These are phyloP conservation scores for Xerocomellus intermedius DNA, from an alignment of 768 basidiomycete genomes.

Conservation along the genomic window DNA sequence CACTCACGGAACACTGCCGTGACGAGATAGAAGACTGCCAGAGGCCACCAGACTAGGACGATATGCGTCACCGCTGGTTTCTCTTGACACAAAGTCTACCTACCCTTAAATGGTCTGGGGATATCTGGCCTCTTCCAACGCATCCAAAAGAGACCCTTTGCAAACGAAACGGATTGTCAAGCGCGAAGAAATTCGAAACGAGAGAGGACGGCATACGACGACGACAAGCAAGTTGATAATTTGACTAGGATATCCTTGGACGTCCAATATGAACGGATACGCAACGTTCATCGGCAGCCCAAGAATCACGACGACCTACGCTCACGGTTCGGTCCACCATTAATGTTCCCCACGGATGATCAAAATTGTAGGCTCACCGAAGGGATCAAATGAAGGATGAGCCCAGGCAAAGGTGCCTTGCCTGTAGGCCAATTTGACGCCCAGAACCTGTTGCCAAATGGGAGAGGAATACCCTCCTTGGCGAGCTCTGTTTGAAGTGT, in stretches of 20 bases:
- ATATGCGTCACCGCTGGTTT: conserved; percentile 3
- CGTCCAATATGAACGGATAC: conserved; percentile 60
- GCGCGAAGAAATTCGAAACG: conserved; percentile 37
- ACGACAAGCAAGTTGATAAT: conserved; percentile 57
- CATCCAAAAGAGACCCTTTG: conserved; percentile 56
- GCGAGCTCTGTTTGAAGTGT: conserved; percentile 44
- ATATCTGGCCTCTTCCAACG: conserved; percentile 49
- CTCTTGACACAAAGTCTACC: background rate
- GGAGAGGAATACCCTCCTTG: conserved; percentile 60
- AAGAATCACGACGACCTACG: conserved; percentile 50
- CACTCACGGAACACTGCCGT: conserved; percentile 50
- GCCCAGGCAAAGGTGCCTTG: conserved; percentile 51
- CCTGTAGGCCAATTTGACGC: conserved; percentile 61
- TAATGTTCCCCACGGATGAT: background rate
- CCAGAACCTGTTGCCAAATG: conserved; percentile 58
- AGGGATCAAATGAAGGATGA: conserved; percentile 53
- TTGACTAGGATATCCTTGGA: conserved; percentile 47
- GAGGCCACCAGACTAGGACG: conserved; percentile 49
- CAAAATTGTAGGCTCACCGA: conserved; percentile 33
- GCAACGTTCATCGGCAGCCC: conserved; percentile 50
- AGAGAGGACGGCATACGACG: conserved; percentile 34
- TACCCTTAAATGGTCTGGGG: conserved; percentile 54
- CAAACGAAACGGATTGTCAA: too few relatives aligned
- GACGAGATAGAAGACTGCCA: conserved; percentile 54
- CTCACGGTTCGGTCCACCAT: background rate